These are phyloP conservation scores for Fonsecaea erecta DNA, from an alignment of 2,329 filamentous ascomycete genomes.

Conservation along the genomic window DNA sequence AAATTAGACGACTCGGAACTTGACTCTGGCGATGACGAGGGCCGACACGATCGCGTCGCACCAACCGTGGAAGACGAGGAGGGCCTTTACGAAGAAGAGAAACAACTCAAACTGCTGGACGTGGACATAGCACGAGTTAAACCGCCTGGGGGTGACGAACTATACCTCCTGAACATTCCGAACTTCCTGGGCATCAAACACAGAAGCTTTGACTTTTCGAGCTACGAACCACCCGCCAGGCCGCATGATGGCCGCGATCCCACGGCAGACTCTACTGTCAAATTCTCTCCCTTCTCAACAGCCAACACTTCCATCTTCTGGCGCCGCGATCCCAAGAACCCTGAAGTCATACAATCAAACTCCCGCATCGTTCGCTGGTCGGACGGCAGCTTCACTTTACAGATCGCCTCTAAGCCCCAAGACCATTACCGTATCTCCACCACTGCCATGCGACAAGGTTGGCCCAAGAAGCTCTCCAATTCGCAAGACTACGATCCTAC, in stretches of 20 bases:
- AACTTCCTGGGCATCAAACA: slow-evolving; percentile 66
- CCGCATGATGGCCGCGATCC: slow-evolving; percentile 55
- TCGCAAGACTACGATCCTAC: slow-evolving; percentile 54
- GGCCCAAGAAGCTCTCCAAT: slow-evolving; percentile 44
- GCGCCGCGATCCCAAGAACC: slow-evolving; percentile 66
- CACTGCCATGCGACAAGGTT: slow-evolving; percentile 58
- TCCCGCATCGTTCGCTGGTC: slow-evolving; percentile 69
- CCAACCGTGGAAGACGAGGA: slow-evolving; percentile 52
- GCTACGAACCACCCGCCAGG: slow-evolving; percentile 62
- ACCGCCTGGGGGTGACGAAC: slow-evolving; percentile 62
- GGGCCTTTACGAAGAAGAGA: slow-evolving; percentile 51
- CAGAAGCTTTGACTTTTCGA: slow-evolving; percentile 63
- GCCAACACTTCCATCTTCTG: slow-evolving; percentile 69
- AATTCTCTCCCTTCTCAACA: slow-evolving; percentile 65
- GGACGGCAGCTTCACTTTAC: slow-evolving; percentile 68
- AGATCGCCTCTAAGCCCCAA: slow-evolving; percentile 65
- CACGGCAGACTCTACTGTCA: slow-evolving; percentile 48
- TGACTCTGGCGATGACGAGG: slow-evolving; percentile 67
- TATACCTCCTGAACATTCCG: slow-evolving; percentile 68
- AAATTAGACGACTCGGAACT: slow-evolving; percentile 65
- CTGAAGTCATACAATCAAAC: slow-evolving; percentile 65
- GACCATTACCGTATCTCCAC: slow-evolving; percentile 65
- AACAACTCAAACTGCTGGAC: slow-evolving; percentile 45
- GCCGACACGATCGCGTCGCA: slow-evolving; percentile 57
- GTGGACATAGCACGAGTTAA: slow-evolving; percentile 58